Conservation (phyloP, 441 rosid genomes). For the Daphne laureola region DNA sequence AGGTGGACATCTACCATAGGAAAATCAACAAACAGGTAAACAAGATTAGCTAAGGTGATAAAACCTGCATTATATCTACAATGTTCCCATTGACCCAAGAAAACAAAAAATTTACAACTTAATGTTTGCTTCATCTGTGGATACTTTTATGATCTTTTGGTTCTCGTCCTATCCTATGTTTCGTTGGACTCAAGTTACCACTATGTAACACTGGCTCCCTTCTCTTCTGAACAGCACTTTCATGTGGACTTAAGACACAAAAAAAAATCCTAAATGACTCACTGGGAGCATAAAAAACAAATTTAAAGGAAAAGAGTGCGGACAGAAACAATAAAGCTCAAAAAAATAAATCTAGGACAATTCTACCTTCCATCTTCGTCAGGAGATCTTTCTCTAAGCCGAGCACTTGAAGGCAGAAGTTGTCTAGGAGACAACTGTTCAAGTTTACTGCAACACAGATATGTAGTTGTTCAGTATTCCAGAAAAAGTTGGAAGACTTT, state of each 20-base stretch:
- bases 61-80: too few species aligned
- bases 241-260: constrained; percentile 24
- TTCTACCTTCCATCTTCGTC: constrained; percentile 32
- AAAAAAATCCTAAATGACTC: neutral
- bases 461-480: constrained; percentile 5
- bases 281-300: neutral
- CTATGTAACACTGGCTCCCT: constrained; percentile 17
- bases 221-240: constrained; percentile 24
- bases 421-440: constrained; percentile 20
- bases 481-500: neutral
- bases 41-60: too few species aligned
- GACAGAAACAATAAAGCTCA: constrained; percentile 3
- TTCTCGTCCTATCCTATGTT: constrained; percentile 23
- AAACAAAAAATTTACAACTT: too few species aligned
- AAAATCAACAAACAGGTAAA: constrained; percentile 6
- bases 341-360: neutral
- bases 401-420: constrained; percentile 14
- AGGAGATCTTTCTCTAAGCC: constrained; percentile 22
- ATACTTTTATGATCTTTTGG: constrained; percentile 20
- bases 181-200: constrained; percentile 24
- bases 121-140: constrained; percentile 18
- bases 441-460: constrained; percentile 14
- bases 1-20: neutral
- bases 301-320: constrained; percentile 8
- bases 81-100: too few species aligned